Conservation (phyloP, 2,329 filamentous ascomycete species). For the Talaromyces sp. region DNA sequence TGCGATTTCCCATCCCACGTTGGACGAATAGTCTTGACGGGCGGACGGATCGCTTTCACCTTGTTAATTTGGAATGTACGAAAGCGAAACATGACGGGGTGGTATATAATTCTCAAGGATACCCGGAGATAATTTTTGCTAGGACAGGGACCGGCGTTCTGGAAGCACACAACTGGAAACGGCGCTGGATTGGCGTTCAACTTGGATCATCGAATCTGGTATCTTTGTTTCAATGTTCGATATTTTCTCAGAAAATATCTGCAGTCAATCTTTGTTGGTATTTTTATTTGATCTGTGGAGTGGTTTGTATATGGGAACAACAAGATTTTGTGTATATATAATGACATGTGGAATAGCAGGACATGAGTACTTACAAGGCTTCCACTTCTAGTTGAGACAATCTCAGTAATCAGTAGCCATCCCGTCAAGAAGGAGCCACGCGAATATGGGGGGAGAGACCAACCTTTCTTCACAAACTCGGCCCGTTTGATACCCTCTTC, state of each 20-base stretch:
- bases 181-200: not conserved
- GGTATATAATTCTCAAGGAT: slow-evolving; percentile 14
- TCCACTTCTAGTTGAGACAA: slow-evolving; percentile 65
- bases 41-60: not conserved
- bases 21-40: no score
- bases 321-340: not conserved
- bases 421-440: no score
- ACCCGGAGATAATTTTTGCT: slow-evolving; percentile 25
- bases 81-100: slow-evolving; percentile 16
- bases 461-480: slow-evolving; percentile 87
- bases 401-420: not conserved
- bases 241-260: slow-evolving; percentile 93
- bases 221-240: slow-evolving; percentile 75
- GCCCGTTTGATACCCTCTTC: slow-evolving; percentile 68
- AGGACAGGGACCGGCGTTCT: slow-evolving; percentile 1
- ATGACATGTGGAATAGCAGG: not conserved
- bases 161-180: slow-evolving; percentile 13
- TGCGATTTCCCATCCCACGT: not conserved
- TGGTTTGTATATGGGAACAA: not conserved
- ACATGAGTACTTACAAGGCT: slow-evolving; percentile 63
- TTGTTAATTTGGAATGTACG: not conserved
- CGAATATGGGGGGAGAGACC: slow-evolving; percentile 9
- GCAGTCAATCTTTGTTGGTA: slow-evolving; percentile 24
- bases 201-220: slow-evolving; percentile 46
- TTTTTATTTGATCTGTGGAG: not conserved